phyloP scores from a whole-genome alignment of 495 filamentous ascomycete genomes.

The Penicillium salamii region DNA sequence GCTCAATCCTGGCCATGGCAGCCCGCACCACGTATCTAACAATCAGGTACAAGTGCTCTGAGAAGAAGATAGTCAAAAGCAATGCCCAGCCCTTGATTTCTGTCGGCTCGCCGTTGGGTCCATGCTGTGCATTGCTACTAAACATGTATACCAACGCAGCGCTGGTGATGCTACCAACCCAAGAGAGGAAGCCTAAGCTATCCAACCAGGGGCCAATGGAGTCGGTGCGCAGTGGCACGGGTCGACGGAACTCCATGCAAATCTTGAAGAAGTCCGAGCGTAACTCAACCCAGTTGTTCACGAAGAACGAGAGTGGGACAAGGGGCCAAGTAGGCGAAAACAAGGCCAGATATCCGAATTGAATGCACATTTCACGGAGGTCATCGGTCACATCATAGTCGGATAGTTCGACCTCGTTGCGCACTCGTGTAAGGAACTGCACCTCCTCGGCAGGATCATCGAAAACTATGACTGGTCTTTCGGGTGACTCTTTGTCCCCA shows the following conservation, averaged over 20 bases:
- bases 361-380: constrained; percentile 91
- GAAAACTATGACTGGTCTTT: constrained; percentile 21
- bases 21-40: constrained; percentile 66
- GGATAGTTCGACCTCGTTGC: constrained; percentile 80
- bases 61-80: constrained; percentile 78
- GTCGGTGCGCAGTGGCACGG: constrained; percentile 82
- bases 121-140: constrained; percentile 55
- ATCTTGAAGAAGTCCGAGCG: constrained; percentile 95
- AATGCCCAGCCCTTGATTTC: constrained; percentile 78
- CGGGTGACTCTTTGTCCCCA: constrained; percentile 26
- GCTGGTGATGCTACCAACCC: constrained; percentile 85
- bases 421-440: constrained; percentile 73
- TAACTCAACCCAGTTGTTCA: constrained; percentile 97
- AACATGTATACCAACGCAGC: constrained; percentile 88
- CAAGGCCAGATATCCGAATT: constrained; percentile 90
- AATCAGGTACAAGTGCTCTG: constrained; percentile 81
- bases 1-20: constrained; percentile 76
- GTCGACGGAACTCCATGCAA: constrained; percentile 81
- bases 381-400: constrained; percentile 87
- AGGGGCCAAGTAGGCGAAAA: constrained; percentile 94
- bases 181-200: constrained; percentile 80
- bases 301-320: constrained; percentile 79
- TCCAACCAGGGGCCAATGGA: constrained; percentile 95
- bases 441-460: constrained; percentile 68
- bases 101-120: constrained; percentile 52